Conservation (phyloP, 2,329 filamentous ascomycete species). For the Fusarium goolgardi region DNA sequence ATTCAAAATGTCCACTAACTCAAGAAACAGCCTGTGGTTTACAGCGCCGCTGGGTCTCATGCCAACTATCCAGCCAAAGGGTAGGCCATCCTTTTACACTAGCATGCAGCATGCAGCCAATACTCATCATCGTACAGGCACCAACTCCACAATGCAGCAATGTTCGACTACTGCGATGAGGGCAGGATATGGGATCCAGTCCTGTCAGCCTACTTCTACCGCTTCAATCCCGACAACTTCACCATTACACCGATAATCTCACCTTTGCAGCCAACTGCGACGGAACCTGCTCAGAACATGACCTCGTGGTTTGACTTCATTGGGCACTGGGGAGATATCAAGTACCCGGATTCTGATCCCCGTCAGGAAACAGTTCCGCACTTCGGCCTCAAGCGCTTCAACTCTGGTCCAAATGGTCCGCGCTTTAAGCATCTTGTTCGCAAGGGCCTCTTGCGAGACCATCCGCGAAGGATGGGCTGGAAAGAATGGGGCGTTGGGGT, state of each 20-base stretch:
- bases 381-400: constrained; percentile 51
- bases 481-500: constrained; percentile 45
- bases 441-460: constrained; percentile 49
- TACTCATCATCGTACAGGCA: constrained; percentile 37
- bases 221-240: constrained; percentile 45
- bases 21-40: constrained; percentile 48
- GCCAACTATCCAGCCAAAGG: constrained; percentile 50
- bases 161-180: constrained; percentile 52
- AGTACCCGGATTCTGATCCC: constrained; percentile 49
- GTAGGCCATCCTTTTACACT: constrained; percentile 23
- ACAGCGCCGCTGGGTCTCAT: constrained; percentile 52
- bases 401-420: constrained; percentile 50
- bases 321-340: constrained; percentile 51
- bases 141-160: constrained; percentile 50
- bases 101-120: accelerated
- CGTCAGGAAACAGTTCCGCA: constrained; percentile 48
- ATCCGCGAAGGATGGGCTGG: constrained; percentile 41
- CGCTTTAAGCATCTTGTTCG: constrained; percentile 50
- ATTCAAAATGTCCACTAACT: neutral
- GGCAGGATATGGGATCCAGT: constrained; percentile 52
- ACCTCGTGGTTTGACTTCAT: constrained; percentile 53
- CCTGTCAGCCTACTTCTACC: constrained; percentile 53
- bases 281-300: constrained; percentile 39
- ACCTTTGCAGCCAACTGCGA: constrained; percentile 16
- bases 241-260: constrained; percentile 37